These are phyloP conservation scores for Penicillium sp. DNA, from an alignment of 2,329 filamentous ascomycete genomes.

Conservation along the genomic window DNA sequence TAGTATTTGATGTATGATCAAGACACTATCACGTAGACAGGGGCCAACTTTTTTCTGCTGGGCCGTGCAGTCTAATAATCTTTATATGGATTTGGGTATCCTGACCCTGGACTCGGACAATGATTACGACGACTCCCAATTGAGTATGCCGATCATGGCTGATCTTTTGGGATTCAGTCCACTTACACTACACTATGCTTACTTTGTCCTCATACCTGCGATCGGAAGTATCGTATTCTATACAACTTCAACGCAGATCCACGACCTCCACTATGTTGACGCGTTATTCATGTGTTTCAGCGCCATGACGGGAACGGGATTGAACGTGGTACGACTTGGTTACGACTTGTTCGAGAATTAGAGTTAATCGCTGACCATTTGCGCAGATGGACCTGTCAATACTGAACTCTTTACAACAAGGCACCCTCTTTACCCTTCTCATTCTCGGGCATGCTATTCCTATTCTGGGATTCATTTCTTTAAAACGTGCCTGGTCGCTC, in stretches of 20 bases:
- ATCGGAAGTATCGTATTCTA: constrained; percentile 62
- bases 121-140: constrained; percentile 11
- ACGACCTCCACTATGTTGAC: constrained; percentile 60
- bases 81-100: constrained; percentile 5
- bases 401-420: constrained; percentile 66
- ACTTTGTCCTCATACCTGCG: constrained; percentile 59
- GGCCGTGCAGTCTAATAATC: neutral
- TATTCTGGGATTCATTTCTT: constrained; percentile 44
- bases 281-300: constrained; percentile 64
- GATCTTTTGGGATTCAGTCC: constrained; percentile 50
- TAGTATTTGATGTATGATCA: neutral
- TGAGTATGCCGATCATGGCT: constrained; percentile 22
- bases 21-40: neutral
- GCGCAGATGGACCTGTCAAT: constrained; percentile 49
- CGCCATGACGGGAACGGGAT: constrained; percentile 64
- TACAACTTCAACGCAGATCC: constrained; percentile 49
- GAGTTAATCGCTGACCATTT: neutral
- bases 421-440: constrained; percentile 63
- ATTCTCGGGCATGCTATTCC: constrained; percentile 65
- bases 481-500: constrained; percentile 1
- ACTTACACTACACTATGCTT: constrained; percentile 64
- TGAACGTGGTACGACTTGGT: constrained; percentile 55
- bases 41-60: neutral
- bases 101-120: neutral
- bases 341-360: neutral